Evolutionary conservation across 495 filamentous ascomycete species (phyloP).

Genomic region (Neurospora sp.): DNA sequence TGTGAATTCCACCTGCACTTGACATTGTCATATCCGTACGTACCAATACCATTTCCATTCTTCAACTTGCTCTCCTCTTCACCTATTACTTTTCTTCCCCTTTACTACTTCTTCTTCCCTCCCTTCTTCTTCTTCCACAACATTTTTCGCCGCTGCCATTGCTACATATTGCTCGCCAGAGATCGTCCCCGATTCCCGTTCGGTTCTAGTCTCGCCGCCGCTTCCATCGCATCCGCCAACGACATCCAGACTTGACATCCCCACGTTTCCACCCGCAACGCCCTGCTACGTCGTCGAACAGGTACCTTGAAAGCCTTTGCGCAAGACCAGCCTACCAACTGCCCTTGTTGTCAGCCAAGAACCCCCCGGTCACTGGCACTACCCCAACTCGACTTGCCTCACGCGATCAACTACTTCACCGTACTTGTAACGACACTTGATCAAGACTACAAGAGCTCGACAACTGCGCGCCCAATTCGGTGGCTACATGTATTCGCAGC

Average conservation of each 20-base stretch:
- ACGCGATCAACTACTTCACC: conserved; percentile 19
- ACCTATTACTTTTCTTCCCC: background rate
- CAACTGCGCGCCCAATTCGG: conserved; percentile 8
- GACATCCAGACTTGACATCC: background rate
- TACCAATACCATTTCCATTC: background rate
- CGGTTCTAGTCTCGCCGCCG: background rate
- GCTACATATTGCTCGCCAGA: background rate
- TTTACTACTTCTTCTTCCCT: background rate
- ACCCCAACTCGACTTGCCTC: conserved; percentile 9
- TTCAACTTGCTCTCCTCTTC: background rate
- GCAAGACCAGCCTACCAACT: background rate
- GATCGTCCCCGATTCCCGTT: background rate
- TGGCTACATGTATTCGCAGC: conserved; percentile 23
- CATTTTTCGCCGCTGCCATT: background rate
- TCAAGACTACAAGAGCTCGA: background rate
- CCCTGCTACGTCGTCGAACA: background rate
- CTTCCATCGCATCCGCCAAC: background rate
- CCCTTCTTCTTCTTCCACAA: background rate
- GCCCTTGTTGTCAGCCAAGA: conserved; percentile 4
- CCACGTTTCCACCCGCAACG: background rate
- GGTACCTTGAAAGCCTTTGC: background rate
- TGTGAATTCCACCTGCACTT: background rate
- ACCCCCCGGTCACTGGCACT: background rate
- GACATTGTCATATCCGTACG: background rate
- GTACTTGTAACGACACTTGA: background rate